A percentile compares a stretch with the other conserved stretches of the same genome.
These are phyloP conservation scores for Starmerella sirachaensis DNA, from an alignment of 805 yeast species.

Conservation along the genomic window DNA sequence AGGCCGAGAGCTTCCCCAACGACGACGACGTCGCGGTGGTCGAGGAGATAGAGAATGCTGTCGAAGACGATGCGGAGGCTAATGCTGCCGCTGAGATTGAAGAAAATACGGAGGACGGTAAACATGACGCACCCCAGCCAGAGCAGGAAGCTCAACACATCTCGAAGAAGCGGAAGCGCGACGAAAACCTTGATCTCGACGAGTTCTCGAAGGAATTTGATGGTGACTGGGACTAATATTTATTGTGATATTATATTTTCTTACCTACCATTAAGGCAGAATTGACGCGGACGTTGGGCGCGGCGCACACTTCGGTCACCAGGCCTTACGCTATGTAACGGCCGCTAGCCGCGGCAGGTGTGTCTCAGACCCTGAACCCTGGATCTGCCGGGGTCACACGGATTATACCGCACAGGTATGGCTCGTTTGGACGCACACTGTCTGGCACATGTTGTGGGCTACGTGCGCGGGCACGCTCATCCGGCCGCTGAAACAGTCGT, in stretches of 20 bases:
- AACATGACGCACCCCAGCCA: not conserved
- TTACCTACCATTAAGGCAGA: not conserved
- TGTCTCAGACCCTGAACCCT: no score
- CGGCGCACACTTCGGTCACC: no score
- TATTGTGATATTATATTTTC: not conserved
- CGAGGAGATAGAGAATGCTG: not conserved
- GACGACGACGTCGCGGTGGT: not conserved
- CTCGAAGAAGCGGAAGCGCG: conserved; percentile 10
- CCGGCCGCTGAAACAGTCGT: no score
- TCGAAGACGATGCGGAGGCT: not conserved
- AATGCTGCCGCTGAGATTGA: not conserved
- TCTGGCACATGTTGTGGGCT: no score
- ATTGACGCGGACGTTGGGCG: not conserved
- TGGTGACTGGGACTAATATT: conserved; percentile 18
- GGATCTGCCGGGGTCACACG: no score
- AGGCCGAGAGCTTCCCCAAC: conserved; percentile 1
- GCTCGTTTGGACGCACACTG: no score
- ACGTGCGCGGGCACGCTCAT: no score
- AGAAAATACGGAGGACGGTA: not conserved
- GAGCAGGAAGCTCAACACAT: conserved; percentile 1
- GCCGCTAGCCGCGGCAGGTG: no score
- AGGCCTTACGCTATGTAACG: no score
- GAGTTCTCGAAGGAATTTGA: conserved; percentile 15
- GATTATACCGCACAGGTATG: no score
- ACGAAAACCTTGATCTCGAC: conserved; percentile 11